phyloP scores from a whole-genome alignment of 345 rosid species.

The Punica granatum region DNA sequence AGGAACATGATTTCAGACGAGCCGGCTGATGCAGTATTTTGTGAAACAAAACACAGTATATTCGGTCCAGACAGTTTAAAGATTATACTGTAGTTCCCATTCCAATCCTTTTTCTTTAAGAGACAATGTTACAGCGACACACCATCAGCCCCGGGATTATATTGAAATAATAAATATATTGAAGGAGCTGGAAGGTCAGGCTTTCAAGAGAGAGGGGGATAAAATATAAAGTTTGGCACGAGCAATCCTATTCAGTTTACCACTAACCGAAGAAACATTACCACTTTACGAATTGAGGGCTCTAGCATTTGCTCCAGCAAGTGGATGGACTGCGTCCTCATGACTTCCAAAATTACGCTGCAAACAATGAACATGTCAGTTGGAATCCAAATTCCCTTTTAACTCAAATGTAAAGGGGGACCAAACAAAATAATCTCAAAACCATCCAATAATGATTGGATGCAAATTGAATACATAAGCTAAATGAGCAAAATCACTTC shows the following conservation, averaged over 20 bases:
- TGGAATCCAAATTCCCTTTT: background rate
- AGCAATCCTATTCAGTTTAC: too few relatives aligned
- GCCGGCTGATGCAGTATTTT: background rate
- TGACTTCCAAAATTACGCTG: conserved; percentile 93
- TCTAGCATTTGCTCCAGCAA: conserved; percentile 79
- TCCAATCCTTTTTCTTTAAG: background rate
- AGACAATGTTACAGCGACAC: background rate
- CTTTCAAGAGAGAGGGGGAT: too few relatives aligned
- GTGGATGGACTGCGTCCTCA: conserved; percentile 59
- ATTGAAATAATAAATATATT: background rate
- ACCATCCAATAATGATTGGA: background rate
- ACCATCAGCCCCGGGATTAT: background rate
- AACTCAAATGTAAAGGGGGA: background rate
- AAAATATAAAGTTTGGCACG: background rate
- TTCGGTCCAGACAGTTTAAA: background rate
- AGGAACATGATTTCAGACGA: background rate
- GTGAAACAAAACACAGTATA: background rate
- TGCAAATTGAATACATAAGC: too few relatives aligned
- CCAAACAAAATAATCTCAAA: background rate
- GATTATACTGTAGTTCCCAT: background rate
- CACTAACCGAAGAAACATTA: conserved; percentile 15
- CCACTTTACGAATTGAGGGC: conserved; percentile 96
- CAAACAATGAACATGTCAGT: conserved; percentile 3
- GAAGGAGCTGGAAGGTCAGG: too few relatives aligned
- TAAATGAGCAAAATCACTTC: too few relatives aligned